Conservation (phyloP, 2,329 filamentous ascomycete genomes). For the Xylogone sp. region DNA sequence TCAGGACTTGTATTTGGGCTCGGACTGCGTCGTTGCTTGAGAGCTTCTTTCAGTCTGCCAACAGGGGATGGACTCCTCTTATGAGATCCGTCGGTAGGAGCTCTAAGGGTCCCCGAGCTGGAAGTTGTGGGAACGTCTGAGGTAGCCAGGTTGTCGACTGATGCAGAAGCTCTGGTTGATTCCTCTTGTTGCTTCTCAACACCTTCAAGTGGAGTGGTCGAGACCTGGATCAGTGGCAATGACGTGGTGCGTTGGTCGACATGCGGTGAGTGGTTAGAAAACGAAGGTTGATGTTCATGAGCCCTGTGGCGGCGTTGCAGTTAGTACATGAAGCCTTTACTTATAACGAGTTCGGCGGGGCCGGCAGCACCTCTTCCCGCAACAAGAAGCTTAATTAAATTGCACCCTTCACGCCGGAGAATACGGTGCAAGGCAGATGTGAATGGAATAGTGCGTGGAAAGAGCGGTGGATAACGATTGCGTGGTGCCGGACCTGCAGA, state of each 20-base stretch:
- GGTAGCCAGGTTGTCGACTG: slow-evolving; percentile 21
- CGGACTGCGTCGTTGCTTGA: slow-evolving; percentile 42
- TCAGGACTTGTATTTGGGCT: slow-evolving; percentile 45
- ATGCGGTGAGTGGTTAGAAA: slow-evolving; percentile 60
- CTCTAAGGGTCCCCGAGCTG: slow-evolving; percentile 35
- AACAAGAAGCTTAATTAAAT: background rate
- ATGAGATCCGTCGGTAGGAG: slow-evolving; percentile 38
- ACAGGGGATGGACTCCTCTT: slow-evolving; percentile 66
- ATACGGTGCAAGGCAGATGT: background rate
- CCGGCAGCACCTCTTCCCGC: background rate
- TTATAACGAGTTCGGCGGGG: background rate
- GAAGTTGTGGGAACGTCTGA: slow-evolving; percentile 26
- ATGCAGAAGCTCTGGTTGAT: slow-evolving; percentile 32
- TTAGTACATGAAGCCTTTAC: slow-evolving; percentile 1
- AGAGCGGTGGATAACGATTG: background rate
- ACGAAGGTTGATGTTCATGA: slow-evolving; percentile 41
- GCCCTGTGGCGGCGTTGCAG: slow-evolving; percentile 13
- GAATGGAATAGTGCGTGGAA: background rate
- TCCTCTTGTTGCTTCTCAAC: slow-evolving; percentile 31
- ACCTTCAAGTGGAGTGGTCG: slow-evolving; percentile 35
- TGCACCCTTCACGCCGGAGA: background rate
- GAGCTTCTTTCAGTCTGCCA: slow-evolving; percentile 68
- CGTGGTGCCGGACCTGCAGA: background rate
- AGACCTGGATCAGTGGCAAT: slow-evolving; percentile 61
- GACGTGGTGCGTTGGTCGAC: slow-evolving; percentile 66